Conservation (phyloP, 208 protist genomes). For the Leishmania amazonensis region DNA sequence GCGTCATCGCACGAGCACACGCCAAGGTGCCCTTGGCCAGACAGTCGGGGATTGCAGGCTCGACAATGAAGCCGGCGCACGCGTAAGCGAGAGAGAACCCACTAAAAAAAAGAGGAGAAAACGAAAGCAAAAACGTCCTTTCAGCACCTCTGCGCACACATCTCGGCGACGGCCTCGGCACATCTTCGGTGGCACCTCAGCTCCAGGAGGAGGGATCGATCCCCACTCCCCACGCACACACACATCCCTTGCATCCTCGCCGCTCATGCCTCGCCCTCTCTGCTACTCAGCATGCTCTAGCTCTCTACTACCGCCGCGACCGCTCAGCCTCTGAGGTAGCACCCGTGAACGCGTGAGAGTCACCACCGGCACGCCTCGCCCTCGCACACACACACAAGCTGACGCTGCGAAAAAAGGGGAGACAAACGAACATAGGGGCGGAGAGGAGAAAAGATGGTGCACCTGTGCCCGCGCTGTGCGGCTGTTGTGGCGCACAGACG, state of each 20-base stretch:
- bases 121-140: not conserved
- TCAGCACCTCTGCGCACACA: not conserved
- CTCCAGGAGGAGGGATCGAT: not conserved
- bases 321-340: not conserved
- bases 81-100: not conserved
- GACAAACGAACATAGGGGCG: too few species aligned
- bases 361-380: not conserved
- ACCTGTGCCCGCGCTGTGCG: not conserved
- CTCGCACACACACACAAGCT: not conserved
- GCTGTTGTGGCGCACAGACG: not conserved
- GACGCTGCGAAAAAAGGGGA: not conserved
- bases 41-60: not conserved
- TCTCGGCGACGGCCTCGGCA: not conserved
- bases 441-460: not conserved
- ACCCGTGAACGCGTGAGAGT: too few species aligned
- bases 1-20: not conserved
- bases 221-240: too few species aligned
- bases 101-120: constrained; percentile 3
- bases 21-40: not conserved
- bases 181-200: not conserved
- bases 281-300: not conserved
- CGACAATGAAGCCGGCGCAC: not conserved
- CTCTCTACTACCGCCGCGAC: not conserved
- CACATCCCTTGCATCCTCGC: not conserved
- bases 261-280: not conserved